Evolutionary conservation across 129 eudicot species (phyloP).

Genomic region (carrot (Daucus carota)): DH1_v3.0 NC_030382.2:58793001-58793500

Average conservation of each 20-base stretch:
- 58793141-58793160: conserved; percentile 30
- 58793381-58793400: conserved; percentile 49
- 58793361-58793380: conserved; percentile 74
- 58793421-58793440: conserved; percentile 70
- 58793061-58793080: conserved; percentile 41
- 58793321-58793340: conserved; percentile 50
- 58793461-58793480: conserved; percentile 50
- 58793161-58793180: conserved; percentile 77
- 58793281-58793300: background rate
- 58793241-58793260: too few species aligned
- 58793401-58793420: conserved; percentile 48
- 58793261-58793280: too few species aligned
- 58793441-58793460: conserved; percentile 63
- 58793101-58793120: conserved; percentile 53
- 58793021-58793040: background rate
- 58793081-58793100: conserved; percentile 42
- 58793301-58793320: conserved; percentile 18
- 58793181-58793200: background rate
- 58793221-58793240: too few species aligned
- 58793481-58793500: conserved; percentile 44
- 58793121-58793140: conserved; percentile 34
- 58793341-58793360: conserved; percentile 67
- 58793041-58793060: background rate
- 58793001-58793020: background rate
- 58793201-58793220: too few species aligned